Conservation (phyloP, 495 filamentous ascomycete species). For the Paragyromitra xinjiangensis region DNA sequence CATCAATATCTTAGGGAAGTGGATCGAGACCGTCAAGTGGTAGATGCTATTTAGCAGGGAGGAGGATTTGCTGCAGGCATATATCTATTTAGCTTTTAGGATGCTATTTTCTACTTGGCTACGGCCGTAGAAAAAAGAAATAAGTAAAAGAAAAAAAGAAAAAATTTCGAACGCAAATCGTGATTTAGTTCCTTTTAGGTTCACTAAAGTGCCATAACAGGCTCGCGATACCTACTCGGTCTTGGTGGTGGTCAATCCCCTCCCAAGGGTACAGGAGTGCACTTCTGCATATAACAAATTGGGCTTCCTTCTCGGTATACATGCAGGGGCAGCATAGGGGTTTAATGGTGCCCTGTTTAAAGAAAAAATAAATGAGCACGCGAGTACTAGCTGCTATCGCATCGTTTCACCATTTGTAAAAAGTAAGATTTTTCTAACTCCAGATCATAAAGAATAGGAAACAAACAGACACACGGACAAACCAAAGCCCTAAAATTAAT, state of each 20-base stretch:
- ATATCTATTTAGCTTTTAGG: slow-evolving; percentile 36
- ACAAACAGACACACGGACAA: slow-evolving; percentile 5
- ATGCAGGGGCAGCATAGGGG: background rate
- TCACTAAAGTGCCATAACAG: background rate
- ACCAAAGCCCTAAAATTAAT: slow-evolving; percentile 37
- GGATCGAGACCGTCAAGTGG: slow-evolving; percentile 62
- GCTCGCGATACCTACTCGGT: background rate
- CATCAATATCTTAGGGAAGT: slow-evolving; percentile 76
- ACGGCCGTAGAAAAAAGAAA: slow-evolving; percentile 3
- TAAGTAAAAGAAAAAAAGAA: slow-evolving; percentile 16
- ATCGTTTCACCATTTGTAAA: background rate
- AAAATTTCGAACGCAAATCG: background rate
- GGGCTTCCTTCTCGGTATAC: slow-evolving; percentile 13
- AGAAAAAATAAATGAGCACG: background rate
- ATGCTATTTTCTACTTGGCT: slow-evolving; percentile 14
- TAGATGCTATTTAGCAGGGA: slow-evolving; percentile 19
- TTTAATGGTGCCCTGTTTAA: background rate
- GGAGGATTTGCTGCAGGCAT: background rate
- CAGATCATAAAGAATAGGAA: slow-evolving; percentile 9
- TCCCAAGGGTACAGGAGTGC: background rate
- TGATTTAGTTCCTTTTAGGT: background rate
- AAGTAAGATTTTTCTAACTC: slow-evolving; percentile 14
- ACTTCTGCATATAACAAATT: slow-evolving; percentile 2
- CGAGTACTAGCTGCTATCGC: background rate
- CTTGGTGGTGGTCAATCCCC: background rate